Conservation (phyloP, 108 stramenopile species). For the Nannochloropsis gaditana region DNA sequence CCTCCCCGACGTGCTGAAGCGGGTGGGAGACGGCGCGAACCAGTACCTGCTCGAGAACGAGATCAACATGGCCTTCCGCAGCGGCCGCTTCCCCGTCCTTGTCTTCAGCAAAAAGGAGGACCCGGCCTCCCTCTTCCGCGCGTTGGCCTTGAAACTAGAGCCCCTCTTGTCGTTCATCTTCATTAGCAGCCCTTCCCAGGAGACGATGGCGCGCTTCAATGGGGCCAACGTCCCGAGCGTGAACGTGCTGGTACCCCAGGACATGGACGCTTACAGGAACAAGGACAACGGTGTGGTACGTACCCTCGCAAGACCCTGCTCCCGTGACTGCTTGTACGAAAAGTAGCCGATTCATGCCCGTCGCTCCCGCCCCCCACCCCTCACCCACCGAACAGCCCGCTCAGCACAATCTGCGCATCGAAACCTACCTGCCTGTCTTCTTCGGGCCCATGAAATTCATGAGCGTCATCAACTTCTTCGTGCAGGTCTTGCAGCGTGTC, state of each 20-base stretch:
- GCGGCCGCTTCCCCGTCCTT: neutral
- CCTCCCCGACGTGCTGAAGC: neutral
- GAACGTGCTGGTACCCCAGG: neutral
- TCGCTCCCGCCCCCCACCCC: neutral
- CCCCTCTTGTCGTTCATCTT: neutral
- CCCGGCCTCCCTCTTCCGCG: neutral
- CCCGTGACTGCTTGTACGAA: too few species aligned
- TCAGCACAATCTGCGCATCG: constrained; percentile 17
- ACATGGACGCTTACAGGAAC: constrained; percentile 4
- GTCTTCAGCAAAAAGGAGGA: neutral
- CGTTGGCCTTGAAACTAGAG: neutral
- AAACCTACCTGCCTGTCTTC: constrained; percentile 3
- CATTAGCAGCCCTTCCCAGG: neutral
- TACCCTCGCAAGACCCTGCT: neutral
- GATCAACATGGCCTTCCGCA: neutral
- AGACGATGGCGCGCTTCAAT: neutral
- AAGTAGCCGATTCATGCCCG: neutral
- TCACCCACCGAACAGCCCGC: neutral
- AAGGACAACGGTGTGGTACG: neutral
- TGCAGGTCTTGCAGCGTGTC: neutral
- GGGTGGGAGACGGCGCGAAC: neutral
- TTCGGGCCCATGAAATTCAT: constrained; percentile 11
- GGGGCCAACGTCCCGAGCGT: constrained; percentile 7
- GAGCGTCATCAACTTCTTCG: constrained; percentile 20
- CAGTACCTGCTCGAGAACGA: neutral